Evolutionary conservation across 2,329 filamentous ascomycete genomes (phyloP).

Genomic region (Aspergillus sp.): DNA sequence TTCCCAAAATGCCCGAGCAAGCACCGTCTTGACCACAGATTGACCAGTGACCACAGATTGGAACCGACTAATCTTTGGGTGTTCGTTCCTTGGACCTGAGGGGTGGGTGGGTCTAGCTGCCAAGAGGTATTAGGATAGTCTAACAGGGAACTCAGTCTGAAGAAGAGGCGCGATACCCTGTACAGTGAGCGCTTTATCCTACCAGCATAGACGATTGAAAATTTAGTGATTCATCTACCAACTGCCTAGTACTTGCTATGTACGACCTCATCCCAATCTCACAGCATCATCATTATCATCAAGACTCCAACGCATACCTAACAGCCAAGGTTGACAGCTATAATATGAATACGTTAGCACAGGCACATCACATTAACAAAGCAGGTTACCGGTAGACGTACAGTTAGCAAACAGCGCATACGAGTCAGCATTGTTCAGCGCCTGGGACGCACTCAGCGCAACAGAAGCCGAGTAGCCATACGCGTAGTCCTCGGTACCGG

Average conservation of each 20-base stretch:
- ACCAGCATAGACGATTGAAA: no score
- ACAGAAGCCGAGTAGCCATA: slow-evolving; percentile 56
- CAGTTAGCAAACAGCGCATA: slow-evolving; percentile 55
- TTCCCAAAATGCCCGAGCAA: no score
- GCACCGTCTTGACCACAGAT: no score
- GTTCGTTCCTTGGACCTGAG: no score
- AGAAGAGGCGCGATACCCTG: no score
- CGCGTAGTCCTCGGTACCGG: slow-evolving; percentile 59
- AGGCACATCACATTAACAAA: background rate
- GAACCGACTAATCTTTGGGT: no score
- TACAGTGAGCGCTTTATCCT: no score
- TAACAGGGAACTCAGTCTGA: no score
- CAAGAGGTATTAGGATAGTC: no score
- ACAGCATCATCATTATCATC: background rate
- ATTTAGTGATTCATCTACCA: background rate
- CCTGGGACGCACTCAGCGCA: slow-evolving; percentile 49
- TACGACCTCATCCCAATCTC: background rate
- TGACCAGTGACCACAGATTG: no score
- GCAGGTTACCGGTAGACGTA: background rate
- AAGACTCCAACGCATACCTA: background rate
- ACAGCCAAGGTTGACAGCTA: background rate
- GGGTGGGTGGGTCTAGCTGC: no score
- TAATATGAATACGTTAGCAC: background rate
- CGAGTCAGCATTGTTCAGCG: slow-evolving; percentile 65
- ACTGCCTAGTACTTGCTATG: background rate